Base-by-base conservation (phyloP, 2,329 filamentous ascomycete species). In the Aspergillus udagawae region DNA sequence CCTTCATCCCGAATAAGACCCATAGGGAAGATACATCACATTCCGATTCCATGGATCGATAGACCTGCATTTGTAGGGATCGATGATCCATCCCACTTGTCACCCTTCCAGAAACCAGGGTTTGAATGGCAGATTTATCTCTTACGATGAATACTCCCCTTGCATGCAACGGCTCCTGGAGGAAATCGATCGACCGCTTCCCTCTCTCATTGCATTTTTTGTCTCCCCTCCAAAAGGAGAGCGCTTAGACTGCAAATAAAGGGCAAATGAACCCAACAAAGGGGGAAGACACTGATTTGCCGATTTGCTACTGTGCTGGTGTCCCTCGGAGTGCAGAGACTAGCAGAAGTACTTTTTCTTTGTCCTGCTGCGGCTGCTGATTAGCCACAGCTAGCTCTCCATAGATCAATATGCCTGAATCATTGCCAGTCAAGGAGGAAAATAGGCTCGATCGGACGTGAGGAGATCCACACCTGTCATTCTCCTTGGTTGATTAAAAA, bases 1-100 rank as follows among this genome's bases (percentile, higher is more conserved):
- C 42, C 20, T 21, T 45, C n/a, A 45, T 7, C 32, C 6, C 14
- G 32, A 38, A 17, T 17, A 38, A 14, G 5, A 17, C 14, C 14
- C 32, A 38, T 7, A 38, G 32, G 14, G 21, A 42, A 57, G 63
- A 67, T 58, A 64, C 51, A 60, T 67, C 65, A 66, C 58, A 67
- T 65, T 58, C 42, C 54, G 51, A 58, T 52, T 57, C 57, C 42
- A 45, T 45, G 20, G 42, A 45, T 21, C 42, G 21, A 45, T 45
- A 45, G 42, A 45, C 42, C 42, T 45, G 42, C 42, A 23, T 23
- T 23, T 45, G 42, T 45, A 45, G 42, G 42, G 42, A 44, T 50
- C 44, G 50, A 48, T 52, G 32, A 48, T 23, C 53, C 50, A 54
- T 12, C 6, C 14, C 32, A 7, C 32, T 38, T 38, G 32, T 38